Conservation (phyloP, 768 basidiomycete genomes). For the Tricholoma hemisulphureum region DNA sequence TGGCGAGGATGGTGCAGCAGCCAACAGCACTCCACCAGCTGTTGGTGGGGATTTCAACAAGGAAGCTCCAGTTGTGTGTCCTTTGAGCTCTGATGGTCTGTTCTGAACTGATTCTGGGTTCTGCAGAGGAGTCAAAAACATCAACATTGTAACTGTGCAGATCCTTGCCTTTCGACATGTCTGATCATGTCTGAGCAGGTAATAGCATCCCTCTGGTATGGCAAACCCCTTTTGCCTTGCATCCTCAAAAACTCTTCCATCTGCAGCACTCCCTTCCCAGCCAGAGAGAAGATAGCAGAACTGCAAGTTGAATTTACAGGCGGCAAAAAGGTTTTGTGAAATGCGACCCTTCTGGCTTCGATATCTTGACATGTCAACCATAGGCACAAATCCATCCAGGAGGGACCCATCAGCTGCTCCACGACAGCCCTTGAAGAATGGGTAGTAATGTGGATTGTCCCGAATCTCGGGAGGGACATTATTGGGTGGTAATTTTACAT, state of each 20-base stretch:
- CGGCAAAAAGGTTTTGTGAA: constrained; percentile 33
- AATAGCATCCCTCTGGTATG: constrained; percentile 18
- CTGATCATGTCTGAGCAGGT: no score
- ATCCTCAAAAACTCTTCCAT: constrained; percentile 27
- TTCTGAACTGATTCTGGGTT: no score
- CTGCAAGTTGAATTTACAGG: constrained; percentile 23
- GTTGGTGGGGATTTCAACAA: no score
- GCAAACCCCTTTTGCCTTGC: constrained; percentile 17
- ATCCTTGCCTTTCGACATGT: no score
- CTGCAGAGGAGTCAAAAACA: no score
- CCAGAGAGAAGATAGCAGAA: constrained; percentile 33
- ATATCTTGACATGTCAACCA: constrained; percentile 14
- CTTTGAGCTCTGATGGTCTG: no score
- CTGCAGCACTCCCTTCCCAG: constrained; percentile 37
- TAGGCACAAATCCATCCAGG: constrained; percentile 21
- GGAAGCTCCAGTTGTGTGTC: no score
- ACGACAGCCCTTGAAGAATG: constrained; percentile 25
- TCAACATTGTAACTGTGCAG: no score
- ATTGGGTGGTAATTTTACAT: constrained; percentile 22
- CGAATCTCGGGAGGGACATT: constrained; percentile 19
- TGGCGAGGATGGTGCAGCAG: no score
- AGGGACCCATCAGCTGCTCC: constrained; percentile 31
- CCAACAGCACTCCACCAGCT: no score
- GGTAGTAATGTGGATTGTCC: constrained; percentile 21
- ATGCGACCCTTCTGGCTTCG: constrained; percentile 29